Conservation (phyloP, 164 flowering plant genomes). For the Magnolia sinica region DNA sequence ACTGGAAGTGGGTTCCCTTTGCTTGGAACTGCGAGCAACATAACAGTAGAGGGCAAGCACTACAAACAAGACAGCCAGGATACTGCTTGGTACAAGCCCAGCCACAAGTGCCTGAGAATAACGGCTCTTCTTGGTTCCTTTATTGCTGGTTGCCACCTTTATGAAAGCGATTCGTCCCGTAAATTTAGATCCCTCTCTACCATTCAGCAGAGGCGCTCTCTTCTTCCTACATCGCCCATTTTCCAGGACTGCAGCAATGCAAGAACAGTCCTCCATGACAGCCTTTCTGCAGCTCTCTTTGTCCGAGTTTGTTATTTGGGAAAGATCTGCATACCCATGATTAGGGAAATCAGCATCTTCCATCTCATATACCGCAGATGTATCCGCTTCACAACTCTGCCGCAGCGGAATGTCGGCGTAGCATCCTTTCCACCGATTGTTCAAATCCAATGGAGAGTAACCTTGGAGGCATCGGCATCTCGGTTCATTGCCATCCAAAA, state of each 20-base stretch:
- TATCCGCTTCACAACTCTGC: slow-evolving; percentile 14
- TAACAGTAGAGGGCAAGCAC: background rate
- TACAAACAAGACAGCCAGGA: background rate
- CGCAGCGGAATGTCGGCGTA: slow-evolving; percentile 10
- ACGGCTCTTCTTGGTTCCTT: background rate
- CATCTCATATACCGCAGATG: background rate
- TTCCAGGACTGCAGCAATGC: slow-evolving; percentile 12
- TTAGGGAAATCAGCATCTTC: slow-evolving; percentile 15
- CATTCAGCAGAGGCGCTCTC: slow-evolving; percentile 23
- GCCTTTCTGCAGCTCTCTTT: slow-evolving; percentile 20
- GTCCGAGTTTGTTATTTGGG: background rate
- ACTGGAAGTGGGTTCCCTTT: background rate
- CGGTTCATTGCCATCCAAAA: slow-evolving; percentile 7
- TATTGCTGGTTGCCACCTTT: slow-evolving; percentile 15
- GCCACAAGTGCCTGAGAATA: background rate
- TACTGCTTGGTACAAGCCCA: background rate
- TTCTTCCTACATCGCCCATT: slow-evolving; percentile 17
- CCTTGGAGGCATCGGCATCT: slow-evolving; percentile 22
- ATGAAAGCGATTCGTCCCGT: slow-evolving; percentile 16
- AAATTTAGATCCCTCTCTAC: slow-evolving; percentile 4
- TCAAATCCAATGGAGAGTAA: slow-evolving; percentile 17
- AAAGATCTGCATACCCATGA: slow-evolving; percentile 11
- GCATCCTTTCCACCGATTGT: slow-evolving; percentile 20
- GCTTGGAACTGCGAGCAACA: background rate
- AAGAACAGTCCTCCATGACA: slow-evolving; percentile 25